Base-by-base conservation (phyloP, 495 filamentous ascomycete genomes). In the Tuber microsphaerosporum region DNA sequence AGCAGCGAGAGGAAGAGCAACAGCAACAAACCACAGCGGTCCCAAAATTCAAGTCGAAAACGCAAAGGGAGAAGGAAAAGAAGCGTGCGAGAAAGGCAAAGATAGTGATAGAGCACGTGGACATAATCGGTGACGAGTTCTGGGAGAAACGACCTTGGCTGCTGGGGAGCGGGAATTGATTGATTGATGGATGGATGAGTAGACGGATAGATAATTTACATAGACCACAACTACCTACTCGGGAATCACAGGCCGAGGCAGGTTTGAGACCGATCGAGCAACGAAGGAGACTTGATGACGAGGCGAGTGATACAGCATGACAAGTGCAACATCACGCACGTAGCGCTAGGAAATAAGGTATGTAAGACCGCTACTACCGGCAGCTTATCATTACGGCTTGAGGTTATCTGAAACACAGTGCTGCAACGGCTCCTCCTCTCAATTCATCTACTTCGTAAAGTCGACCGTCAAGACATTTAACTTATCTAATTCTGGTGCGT, bases 121-220 rank as follows among this genome's bases (percentile, higher is more conserved):
- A 99, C 84, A 91, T 99, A 81, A 97, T 98, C 82, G 92, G 91
- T 75, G 92, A 97, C 85, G 91, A 92, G 10, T 98, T 99, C 84
- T 99, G 94, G 95, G 88, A 92, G 75, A 86, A 86, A 79, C 86
- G 92, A 80, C 93, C 94, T 12, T 97, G 94, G 92, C 88, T 99
- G 75, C 83, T 97, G 73, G 75, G 51, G 22, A 73, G 31, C 12
- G 37, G 31, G 12, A 43, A 71, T 42, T 56, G 48, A 56, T 26
- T n/a, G 48, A 56, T 56, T 9, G 48, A 51, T 56, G 8, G 48
- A 6, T 22, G 48, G 37, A 51, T 69, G 71, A 43, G 71, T 79
- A 44, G 42, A 43, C 71, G 19, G 22, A 75, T 31, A 61, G 51
- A 61, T n/a, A 31, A 31, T 12, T 61, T 26, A 31, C 41, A 46